Evolutionary conservation across 257 asterid genomes (phyloP), one percentile per base, ranked within the genome.

Genomic region (Nicotiana sylvestris): DNA sequence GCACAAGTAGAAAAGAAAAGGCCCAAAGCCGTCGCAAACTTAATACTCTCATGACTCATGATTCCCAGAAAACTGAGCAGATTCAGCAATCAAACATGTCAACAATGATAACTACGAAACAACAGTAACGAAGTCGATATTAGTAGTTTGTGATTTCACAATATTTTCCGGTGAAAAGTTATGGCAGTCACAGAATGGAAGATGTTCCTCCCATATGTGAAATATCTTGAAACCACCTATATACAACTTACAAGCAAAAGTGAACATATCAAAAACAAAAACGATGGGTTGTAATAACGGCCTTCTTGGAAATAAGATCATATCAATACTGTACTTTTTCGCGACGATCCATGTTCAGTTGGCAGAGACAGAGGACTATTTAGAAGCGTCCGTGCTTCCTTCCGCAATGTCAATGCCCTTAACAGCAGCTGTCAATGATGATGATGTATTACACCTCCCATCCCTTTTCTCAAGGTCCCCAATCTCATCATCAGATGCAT

Each of bases 341-440:
- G 2, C 15, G 79, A 25, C 13, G 0, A 49, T 70, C 84, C 81
- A 90, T 81, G 88, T 83, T 78, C 87, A 83, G 46, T 87, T 84
- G 21, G 86, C 77, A 17, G 87, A 76, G 53, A 70, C 77, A 27
- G 88, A 84, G 77, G 91, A 77, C 82, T 77, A 74, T 16, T 72
- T 57, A 21, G 84, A 16, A 46, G 37, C 78, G 46, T 65, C 60
- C 16, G 37, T 58, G 16, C 37, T 9, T 12, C 76, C 84, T 82
- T 70, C 88, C 27, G 86, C 88, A 12, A 89, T 90, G 80, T 87
- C 93, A 18, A 90, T 86, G 77, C 87, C 96, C 83, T 84, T 89
- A 60, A 89, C 92, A 33, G 95, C 97, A 29, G 89, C 89, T 61
- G 92, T 84, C 72, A 92, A 83, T 16, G 92, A 86, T 29, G 88